phyloP scores from a whole-genome alignment of 495 filamentous ascomycete species.

The Podospora fimiseda region DNA sequence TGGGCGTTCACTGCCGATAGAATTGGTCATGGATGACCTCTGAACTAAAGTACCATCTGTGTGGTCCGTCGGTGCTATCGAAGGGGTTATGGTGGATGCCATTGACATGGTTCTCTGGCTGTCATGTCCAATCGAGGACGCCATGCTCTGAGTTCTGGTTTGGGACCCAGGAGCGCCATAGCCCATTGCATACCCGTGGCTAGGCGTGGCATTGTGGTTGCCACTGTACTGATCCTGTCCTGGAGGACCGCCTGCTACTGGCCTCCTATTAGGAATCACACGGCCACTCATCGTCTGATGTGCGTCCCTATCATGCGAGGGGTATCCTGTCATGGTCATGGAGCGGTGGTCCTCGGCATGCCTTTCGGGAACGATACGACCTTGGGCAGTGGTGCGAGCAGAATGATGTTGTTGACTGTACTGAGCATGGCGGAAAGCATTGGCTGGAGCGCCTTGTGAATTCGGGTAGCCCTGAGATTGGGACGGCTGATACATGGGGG shows the following conservation, averaged over 20 bases:
- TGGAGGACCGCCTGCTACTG: slow-evolving; percentile 26
- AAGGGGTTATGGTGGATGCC: slow-evolving; percentile 57
- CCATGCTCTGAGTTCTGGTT: slow-evolving; percentile 49
- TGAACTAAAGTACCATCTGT: slow-evolving; percentile 38
- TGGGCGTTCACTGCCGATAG: slow-evolving; percentile 44
- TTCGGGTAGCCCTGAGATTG: slow-evolving; percentile 61
- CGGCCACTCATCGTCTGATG: slow-evolving; percentile 87
- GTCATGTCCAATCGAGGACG: slow-evolving; percentile 37
- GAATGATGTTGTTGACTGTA: slow-evolving; percentile 50
- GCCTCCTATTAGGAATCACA: slow-evolving; percentile 63
- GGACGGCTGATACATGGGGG: slow-evolving; percentile 57
- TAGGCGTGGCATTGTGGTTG: slow-evolving; percentile 7
- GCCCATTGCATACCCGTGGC: slow-evolving; percentile 16
- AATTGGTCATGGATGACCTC: slow-evolving; percentile 37
- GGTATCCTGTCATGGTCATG: slow-evolving; percentile 91
- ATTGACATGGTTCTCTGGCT: slow-evolving; percentile 70
- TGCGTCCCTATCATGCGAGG: slow-evolving; percentile 63
- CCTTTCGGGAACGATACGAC: slow-evolving; percentile 81
- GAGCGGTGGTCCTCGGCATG: slow-evolving; percentile 70
- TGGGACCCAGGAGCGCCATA: slow-evolving; percentile 35
- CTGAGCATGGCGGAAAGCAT: slow-evolving; percentile 67
- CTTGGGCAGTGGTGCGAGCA: slow-evolving; percentile 77
- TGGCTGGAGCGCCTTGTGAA: slow-evolving; percentile 60
- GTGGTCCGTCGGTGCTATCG: slow-evolving; percentile 26
- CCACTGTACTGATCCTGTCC: slow-evolving; percentile 10